Evolutionary conservation across 2,329 filamentous ascomycete genomes (phyloP), one percentile per base, ranked within the genome.

Genomic region (Hawksworthiomyces lignivorus): DNA sequence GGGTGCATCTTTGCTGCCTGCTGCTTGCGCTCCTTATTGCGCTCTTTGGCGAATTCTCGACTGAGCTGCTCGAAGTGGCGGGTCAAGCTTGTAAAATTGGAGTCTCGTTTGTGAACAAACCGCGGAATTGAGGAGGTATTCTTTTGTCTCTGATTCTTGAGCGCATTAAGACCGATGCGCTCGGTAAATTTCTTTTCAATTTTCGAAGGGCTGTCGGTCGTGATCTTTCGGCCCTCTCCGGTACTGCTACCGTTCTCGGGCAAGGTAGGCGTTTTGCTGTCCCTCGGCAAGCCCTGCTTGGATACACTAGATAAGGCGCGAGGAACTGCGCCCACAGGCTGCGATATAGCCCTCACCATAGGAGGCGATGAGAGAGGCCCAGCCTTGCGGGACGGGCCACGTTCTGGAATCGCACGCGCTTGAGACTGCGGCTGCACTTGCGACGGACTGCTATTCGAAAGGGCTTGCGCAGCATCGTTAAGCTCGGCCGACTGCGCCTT

Each of bases 21-120:
- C 58, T 88, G 84, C 54, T 82, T 83, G 50, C 86, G 79, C 59
- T 97, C 90, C 36, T 85, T 82, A 51, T 94, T 77, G 33, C 92
- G 78, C 62, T 98, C 90, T 54, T 90, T 94, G 57, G 96, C 88
- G 52, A 98, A 98, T 56, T 98, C 94, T 19, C 89, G 82, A 53
- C 88, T 96, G 43, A 98, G 72, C 60, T 97, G 89, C 61, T 98
- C 94, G 57, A 98, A 97, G 59, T 97, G 92, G 52, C 87, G 87
- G 15, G 92, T 87, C 37, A 98, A 71, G n/a, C 82, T 88, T 8
- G 88, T 94, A 3, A 98, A 92, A 4, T 85, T 78, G 39, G 82
- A 75, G 50, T 80, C 82, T 52, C 75, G 80, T 56, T 81, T 85
- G 38, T 84, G 80, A 21, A 95, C 78, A 20, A 92, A 92, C 24